Evolutionary conservation across 306 rosid genomes (phyloP).

Genomic region (Prunus davidiana): DNA sequence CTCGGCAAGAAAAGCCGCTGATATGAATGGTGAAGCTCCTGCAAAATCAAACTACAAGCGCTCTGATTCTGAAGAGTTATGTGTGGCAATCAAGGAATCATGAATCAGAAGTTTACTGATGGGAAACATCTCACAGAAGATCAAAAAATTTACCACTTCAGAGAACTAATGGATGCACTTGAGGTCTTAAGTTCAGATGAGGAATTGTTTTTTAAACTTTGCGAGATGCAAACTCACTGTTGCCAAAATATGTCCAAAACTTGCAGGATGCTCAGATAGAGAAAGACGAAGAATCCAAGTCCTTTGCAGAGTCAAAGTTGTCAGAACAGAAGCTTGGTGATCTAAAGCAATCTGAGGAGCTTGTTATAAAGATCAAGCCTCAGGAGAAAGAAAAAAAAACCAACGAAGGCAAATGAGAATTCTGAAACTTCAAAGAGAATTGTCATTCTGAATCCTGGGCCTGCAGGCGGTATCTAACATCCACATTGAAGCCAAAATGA

Average conservation of each 20-base stretch:
- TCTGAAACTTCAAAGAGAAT: constrained; percentile 58
- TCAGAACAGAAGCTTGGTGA: constrained; percentile 39
- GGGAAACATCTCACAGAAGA: constrained; percentile 65
- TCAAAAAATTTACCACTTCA: constrained; percentile 43
- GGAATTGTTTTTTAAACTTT: constrained; percentile 61
- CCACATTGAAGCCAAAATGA: constrained; percentile 81
- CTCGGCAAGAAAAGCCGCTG: constrained; percentile 44
- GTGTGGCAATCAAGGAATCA: constrained; percentile 57
- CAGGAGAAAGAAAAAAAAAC: constrained; percentile 37
- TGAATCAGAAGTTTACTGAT: constrained; percentile 53
- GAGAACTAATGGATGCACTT: constrained; percentile 63
- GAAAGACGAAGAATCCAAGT: constrained; percentile 35
- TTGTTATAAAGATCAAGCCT: constrained; percentile 58
- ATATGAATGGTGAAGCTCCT: constrained; percentile 39
- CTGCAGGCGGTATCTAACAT: constrained; percentile 47
- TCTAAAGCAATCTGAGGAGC: constrained; percentile 45
- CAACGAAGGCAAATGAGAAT: constrained; percentile 33
- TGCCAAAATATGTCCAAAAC: constrained; percentile 60
- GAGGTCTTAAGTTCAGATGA: constrained; percentile 69
- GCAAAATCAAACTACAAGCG: constrained; percentile 41
- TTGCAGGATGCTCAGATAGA: constrained; percentile 38
- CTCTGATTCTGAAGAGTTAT: constrained; percentile 56
- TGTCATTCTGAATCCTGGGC: constrained; percentile 81
- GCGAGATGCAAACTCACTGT: constrained; percentile 67
- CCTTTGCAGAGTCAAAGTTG: constrained; percentile 36